Base-by-base conservation (phyloP, 2,329 filamentous ascomycete species). In the Dactylellina haptotyla region DNA sequence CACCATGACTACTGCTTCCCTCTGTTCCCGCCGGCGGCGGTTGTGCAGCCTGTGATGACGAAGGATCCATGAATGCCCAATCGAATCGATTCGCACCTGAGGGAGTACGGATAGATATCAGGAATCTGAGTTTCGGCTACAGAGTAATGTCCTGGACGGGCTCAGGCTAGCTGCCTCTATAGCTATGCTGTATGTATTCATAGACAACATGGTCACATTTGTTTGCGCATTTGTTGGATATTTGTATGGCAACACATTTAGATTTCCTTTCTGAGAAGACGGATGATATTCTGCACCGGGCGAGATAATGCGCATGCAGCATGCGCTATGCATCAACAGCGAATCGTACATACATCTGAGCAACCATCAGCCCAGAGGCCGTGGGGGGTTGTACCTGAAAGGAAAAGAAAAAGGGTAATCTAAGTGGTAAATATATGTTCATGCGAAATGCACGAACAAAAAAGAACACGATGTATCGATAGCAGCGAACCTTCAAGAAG, bases 141-240 rank as follows among this genome's bases (percentile, higher is more conserved):
- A 46, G 41, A 30, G 26, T 23, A 4, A 43, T 18, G 43, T 6
- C 43, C 23, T 45, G n/a, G n/a, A n/a, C n/a, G n/a, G n/a, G n/a
- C n/a, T n/a, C n/a, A n/a, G n/a, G n/a, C n/a, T n/a, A n/a, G n/a
- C n/a, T n/a, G n/a, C n/a, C n/a, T n/a, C n/a, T n/a, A n/a, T n/a
- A n/a, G n/a, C n/a, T n/a, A n/a, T n/a, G n/a, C n/a, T n/a, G n/a
- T n/a, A n/a, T n/a, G n/a, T n/a, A n/a, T n/a, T n/a, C n/a, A n/a
- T n/a, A n/a, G n/a, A n/a, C n/a, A n/a, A n/a, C n/a, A n/a, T n/a
- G n/a, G n/a, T n/a, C 51, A 56, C 46, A 65, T 48, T 56, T 26
- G 50, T 18, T 45, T 25, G 16, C 28, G 28, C 37, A 14, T 14
- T 39, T 65, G 61, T 65, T 65, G 61, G 39, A 57, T 64, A 56